These are phyloP conservation scores for Dendrocalamus sinicus DNA, from an alignment of 176 grass and related monocot genomes.

Conservation along the genomic window DNA sequence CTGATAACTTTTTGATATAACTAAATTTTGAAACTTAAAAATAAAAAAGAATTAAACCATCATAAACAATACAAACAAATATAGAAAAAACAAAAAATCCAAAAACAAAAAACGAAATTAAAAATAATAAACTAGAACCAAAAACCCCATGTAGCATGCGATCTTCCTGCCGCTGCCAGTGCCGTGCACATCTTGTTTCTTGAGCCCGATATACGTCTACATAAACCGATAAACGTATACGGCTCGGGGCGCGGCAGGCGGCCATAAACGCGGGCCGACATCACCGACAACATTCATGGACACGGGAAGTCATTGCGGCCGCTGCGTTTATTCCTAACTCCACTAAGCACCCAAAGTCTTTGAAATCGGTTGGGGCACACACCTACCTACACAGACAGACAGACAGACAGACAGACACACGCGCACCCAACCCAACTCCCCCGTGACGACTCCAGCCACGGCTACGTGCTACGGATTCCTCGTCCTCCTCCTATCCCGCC, in stretches of 20 bases:
- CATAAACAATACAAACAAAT: no score
- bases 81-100: no score
- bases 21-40: no score
- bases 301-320: slow-evolving; percentile 34
- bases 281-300: slow-evolving; percentile 45
- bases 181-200: not conserved
- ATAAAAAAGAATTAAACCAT: no score
- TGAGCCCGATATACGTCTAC: not conserved
- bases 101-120: no score
- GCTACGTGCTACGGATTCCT: slow-evolving; percentile 10
- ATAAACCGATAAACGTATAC: not conserved
- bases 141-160: not conserved
- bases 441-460: not conserved
- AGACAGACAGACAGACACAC: not conserved
- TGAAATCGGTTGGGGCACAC: slow-evolving; percentile 24
- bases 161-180: not conserved
- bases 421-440: not conserved
- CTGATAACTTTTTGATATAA: no score
- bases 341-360: not conserved
- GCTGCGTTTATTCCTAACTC: slow-evolving; percentile 39
- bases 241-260: not conserved
- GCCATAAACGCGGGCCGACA: slow-evolving; percentile 18
- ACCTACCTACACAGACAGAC: not conserved
- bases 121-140: no score
- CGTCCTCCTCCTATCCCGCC: not conserved